These are phyloP conservation scores for Candida nanaspora DNA, from an alignment of 805 yeast species.

Conservation along the genomic window DNA sequence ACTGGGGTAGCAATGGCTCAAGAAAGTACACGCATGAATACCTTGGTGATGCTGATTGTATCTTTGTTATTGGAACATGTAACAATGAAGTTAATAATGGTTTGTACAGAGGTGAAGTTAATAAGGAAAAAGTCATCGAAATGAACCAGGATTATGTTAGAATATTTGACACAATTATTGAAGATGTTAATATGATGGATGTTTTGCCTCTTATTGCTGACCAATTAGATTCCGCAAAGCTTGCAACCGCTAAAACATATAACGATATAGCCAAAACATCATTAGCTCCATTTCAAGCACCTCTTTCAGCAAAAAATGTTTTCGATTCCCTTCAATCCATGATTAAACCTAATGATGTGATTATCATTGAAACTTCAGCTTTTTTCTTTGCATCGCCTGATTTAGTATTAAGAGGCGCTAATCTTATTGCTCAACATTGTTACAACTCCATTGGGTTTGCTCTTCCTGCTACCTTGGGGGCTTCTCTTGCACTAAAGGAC, in stretches of 20 bases:
- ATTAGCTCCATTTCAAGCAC: neutral
- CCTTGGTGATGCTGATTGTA: conserved; percentile 53
- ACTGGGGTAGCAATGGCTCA: conserved; percentile 28
- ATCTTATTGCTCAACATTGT: conserved; percentile 30
- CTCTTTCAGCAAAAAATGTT: conserved; percentile 9
- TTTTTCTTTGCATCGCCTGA: conserved; percentile 37
- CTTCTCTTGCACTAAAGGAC: conserved; percentile 36
- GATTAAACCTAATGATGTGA: conserved; percentile 31
- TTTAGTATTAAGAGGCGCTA: conserved; percentile 23
- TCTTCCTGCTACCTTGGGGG: conserved; percentile 44
- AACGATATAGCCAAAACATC: neutral
- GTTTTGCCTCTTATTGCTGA: conserved; percentile 27
- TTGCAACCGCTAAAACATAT: conserved; percentile 4
- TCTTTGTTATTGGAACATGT: conserved; percentile 64
- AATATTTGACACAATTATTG: conserved; percentile 25
- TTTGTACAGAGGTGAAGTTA: conserved; percentile 36
- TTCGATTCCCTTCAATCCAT: conserved; percentile 18
- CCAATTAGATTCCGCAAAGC: conserved; percentile 24
- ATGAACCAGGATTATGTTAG: conserved; percentile 35
- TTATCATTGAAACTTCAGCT: conserved; percentile 41
- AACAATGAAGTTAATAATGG: conserved; percentile 63
- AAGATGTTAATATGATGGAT: conserved; percentile 27
- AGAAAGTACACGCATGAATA: conserved; percentile 23
- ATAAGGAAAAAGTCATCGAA: conserved; percentile 20
- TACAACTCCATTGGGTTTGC: conserved; percentile 50